These are phyloP conservation scores for Aspergillus flavus DNA, from an alignment of 2,329 filamentous ascomycete genomes.

Conservation along the genomic window DNA sequence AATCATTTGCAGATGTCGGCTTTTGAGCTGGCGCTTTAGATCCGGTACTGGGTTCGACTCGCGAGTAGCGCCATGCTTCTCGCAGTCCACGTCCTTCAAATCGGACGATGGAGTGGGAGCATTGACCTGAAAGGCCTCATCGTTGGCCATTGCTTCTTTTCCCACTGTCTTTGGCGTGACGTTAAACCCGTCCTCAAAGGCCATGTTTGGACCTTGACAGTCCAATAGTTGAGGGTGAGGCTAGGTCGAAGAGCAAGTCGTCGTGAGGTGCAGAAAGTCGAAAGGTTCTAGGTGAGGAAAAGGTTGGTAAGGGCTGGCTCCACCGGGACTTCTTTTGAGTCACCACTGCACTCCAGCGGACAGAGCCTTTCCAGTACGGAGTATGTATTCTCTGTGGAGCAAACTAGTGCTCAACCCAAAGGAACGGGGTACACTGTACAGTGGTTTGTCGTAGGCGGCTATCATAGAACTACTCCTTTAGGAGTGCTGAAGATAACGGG, in stretches of 20 bases:
- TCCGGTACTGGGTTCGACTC: conserved; percentile 63
- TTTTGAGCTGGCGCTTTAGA: conserved; percentile 78
- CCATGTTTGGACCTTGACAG: conserved; percentile 26
- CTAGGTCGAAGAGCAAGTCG: background rate
- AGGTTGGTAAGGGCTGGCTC: conserved; percentile 15
- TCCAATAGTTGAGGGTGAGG: conserved; percentile 8
- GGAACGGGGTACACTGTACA: background rate
- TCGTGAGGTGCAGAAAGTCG: conserved; percentile 7
- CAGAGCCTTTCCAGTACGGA: background rate
- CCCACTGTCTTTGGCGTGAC: conserved; percentile 19
- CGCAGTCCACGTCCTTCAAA: conserved; percentile 36
- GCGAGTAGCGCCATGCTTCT: conserved; percentile 41
- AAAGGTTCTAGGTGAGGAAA: conserved; percentile 8
- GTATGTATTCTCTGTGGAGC: background rate
- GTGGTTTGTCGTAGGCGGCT: background rate
- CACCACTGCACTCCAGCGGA: background rate
- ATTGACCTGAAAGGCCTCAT: conserved; percentile 28
- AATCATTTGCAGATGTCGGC: conserved; percentile 95
- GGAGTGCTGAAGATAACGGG: conserved; percentile 10
- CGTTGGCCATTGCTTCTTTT: conserved; percentile 28
- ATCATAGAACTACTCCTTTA: background rate
- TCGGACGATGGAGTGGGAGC: conserved; percentile 14
- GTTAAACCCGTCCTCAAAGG: conserved; percentile 22
- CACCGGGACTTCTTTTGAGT: conserved; percentile 10
- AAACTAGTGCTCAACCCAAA: background rate